Evolutionary conservation across 1,284 basidiomycete genomes (phyloP), one percentile per base, ranked within the genome.

Genomic region (Leccinum angustisporum): DNA sequence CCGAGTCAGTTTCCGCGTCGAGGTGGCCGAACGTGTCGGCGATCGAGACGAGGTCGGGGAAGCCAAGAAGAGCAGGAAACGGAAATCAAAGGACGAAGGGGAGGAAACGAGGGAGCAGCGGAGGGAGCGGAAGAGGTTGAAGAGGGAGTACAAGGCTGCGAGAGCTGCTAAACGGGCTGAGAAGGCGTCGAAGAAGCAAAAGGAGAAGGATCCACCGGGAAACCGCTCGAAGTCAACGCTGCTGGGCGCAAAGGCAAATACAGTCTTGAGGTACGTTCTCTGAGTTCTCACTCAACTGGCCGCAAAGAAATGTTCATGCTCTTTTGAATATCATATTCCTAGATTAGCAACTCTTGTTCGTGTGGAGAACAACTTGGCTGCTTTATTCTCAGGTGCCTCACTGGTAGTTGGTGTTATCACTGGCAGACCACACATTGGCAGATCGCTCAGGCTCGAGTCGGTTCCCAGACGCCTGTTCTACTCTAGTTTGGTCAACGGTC

Each of bases 171-270:
- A 67, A 60, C 67, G 36, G 54, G 61, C 43, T 13, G 59, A 57
- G 31, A 70, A 62, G 25, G 59, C 67, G 8, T 60, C 60, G 53
- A 40, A n/a, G 18, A 57, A 50, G 63, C 48, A 50, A 18, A 62
- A 53, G 54, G 13, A 30, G 10, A 48, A 58, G 27, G 13, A 57
- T 40, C 56, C 46, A 10, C 56, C 57, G 27, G 27, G 27, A 69
- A 66, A 64, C 59, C 72, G 10, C 79, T 90, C 1, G 89, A 90
- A 68, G 82, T 86, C 14, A 83, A 81, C 1, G 68, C 79, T 2
- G 77, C 78, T 4, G 83, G 83, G 31, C 76, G 75, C 63, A 85
- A 74, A 66, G 75, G 75, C 25, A 76, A 76, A 63, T 76, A 76
- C 52, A 77, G 76, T 52, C 64, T 77, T 54, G 75, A 77, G 67